Conservation (phyloP, 306 rosid genomes). For the Senna tora region DNA sequence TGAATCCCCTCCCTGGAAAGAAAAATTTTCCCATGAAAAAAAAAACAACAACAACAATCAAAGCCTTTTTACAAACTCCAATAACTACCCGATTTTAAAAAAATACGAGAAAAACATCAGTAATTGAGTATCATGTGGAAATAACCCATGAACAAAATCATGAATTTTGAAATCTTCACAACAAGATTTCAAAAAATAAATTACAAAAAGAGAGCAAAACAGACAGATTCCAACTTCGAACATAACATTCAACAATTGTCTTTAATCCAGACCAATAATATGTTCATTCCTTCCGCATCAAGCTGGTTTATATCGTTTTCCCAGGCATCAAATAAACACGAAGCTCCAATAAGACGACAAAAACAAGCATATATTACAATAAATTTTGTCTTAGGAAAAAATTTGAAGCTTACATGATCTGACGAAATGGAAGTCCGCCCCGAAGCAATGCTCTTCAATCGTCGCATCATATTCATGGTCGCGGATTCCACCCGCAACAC, state of each 20-base stretch:
- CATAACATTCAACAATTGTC: constrained; percentile 4
- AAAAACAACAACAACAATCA: no score
- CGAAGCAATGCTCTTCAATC: constrained; percentile 97
- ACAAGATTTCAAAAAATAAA: neutral
- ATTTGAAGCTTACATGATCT: constrained; percentile 70
- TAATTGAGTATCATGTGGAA: neutral
- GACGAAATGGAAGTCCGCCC: constrained; percentile 91
- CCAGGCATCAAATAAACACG: constrained; percentile 28
- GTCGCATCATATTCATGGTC: constrained; percentile 93
- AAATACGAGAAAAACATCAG: neutral
- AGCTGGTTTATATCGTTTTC: constrained; percentile 21
- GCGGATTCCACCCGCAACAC: constrained; percentile 34
- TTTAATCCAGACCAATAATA: constrained; percentile 8
- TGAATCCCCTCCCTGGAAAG: constrained; percentile 68
- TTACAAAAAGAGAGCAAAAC: neutral
- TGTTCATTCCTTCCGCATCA: neutral
- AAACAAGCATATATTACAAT: neutral
- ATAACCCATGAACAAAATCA: neutral
- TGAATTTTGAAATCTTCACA: neutral
- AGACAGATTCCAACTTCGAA: constrained; percentile 1
- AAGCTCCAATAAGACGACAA: neutral
- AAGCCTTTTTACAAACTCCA: no score
- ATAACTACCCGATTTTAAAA: neutral
- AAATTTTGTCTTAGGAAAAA: neutral
- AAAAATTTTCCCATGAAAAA: neutral